Base-by-base conservation (phyloP, 2,329 filamentous ascomycete genomes). In the Penicillium brevicompactum region DNA sequence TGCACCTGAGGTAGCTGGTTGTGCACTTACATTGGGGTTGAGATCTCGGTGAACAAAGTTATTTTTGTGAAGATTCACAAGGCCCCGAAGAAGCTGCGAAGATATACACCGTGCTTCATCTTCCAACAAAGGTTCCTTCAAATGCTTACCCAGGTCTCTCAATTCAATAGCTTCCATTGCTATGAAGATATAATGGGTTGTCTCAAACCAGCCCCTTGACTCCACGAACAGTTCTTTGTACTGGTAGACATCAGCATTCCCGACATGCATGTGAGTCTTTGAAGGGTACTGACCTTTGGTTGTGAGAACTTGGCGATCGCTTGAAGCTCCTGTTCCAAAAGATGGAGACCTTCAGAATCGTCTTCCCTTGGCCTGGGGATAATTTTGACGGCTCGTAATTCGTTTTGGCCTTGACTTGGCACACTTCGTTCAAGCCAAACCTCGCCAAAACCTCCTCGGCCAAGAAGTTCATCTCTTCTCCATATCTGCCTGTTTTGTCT, bases 231-330 rank as follows among this genome's bases (percentile, higher is more conserved):
- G 22, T 6, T 34, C 45, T 8, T 18, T 8, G 13, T 52, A 56
- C 54, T 49, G 18, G 8, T 22, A 44, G 4, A 48, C 31, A 46
- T 42, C 21, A 40, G 13, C 8, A 41, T 21, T 14, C 16, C 18
- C 13, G 41, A 21, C 16, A 11, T 43, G 6, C 6, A 40, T 16
- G 18, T 34, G 40, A 3, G 7, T 31, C 30, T 18, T 30, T 31
- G 7, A 22, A 43, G 4, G 9, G 3, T 6, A n/a, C 43, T 1
- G 13, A 52, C 54, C 45, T 52, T 56, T 22, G 30, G 14, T 32
- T 56, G 54, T 2, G 54, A 56, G 18, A 56, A 56, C 14, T 52
- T 56, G 1, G 54, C 54, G 18, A 56, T 56, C 0, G 49, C 44
- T 32, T 56, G 49, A 10, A 34, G 32, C 10, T 34, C 32, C 14